Percentiles rank a stretch among this genome's conserved stretches.
Evolutionary conservation across 2,329 filamentous ascomycete species (phyloP).

Genomic region (Sporothrix globosa): DNA sequence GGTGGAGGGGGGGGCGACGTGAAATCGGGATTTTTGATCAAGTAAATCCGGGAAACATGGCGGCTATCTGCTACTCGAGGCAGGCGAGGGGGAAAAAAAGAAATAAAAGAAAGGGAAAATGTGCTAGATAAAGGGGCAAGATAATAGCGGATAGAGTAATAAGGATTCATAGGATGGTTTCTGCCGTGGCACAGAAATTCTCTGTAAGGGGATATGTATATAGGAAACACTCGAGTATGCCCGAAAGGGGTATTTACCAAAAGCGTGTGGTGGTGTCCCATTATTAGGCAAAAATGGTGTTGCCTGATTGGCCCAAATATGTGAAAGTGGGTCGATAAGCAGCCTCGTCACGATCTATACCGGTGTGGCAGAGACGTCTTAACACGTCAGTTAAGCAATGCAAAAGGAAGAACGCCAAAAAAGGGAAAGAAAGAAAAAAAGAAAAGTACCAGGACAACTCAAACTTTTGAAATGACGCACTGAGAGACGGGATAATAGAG

Average conservation of each 20-base stretch:
- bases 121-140: background rate
- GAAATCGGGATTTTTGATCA: background rate
- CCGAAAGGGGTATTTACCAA: background rate
- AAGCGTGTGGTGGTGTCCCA: background rate
- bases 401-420: background rate
- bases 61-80: background rate
- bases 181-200: background rate
- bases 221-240: background rate
- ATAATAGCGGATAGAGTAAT: background rate
- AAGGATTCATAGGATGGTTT: background rate
- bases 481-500: background rate
- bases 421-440: background rate
- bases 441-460: too few relatives aligned
- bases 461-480: background rate
- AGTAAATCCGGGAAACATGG: background rate
- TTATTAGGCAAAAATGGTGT: conserved; percentile 27
- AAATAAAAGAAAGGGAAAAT: background rate
- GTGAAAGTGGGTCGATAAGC: background rate
- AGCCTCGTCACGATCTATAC: conserved; percentile 2
- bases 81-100: background rate
- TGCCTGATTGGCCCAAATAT: conserved; percentile 25
- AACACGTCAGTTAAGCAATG: background rate
- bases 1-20: background rate
- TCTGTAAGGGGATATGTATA: background rate
- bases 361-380: background rate